Percentiles rank a stretch among this genome's conserved stretches.
phyloP scores from a whole-genome alignment of 129 eudicot genomes.

The Pseudognaphalium luteoalbum region DNA sequence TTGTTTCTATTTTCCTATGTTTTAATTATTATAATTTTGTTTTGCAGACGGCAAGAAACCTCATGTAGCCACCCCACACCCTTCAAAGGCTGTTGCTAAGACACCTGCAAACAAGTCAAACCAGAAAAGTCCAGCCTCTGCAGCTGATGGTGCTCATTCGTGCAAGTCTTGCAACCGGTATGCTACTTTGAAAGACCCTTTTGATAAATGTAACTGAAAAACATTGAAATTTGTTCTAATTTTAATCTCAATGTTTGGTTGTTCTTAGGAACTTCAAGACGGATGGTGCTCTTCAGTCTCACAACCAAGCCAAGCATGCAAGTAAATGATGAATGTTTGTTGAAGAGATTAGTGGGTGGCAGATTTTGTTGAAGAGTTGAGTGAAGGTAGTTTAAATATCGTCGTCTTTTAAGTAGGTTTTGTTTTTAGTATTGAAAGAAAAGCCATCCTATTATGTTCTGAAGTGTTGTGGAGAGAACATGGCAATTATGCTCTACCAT shows the following conservation, averaged over 20 bases:
- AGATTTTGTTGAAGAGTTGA: constrained; percentile 26
- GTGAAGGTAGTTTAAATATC: constrained; percentile 4
- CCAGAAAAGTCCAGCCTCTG: constrained; percentile 62
- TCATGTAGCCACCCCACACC: constrained; percentile 82
- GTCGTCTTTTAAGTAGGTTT: constrained; percentile 5
- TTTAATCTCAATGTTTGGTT: background rate
- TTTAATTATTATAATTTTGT: too few species aligned
- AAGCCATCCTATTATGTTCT: constrained; percentile 18
- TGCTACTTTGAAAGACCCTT: background rate
- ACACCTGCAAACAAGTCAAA: constrained; percentile 57
- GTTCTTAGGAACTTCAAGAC: constrained; percentile 64
- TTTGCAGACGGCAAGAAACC: constrained; percentile 63
- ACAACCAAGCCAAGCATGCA: constrained; percentile 77
- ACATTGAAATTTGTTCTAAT: background rate
- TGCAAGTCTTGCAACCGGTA: constrained; percentile 71
- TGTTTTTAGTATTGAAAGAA: constrained; percentile 8
- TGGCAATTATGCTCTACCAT: constrained; percentile 14
- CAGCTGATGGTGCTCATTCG: constrained; percentile 48
- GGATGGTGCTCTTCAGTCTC: constrained; percentile 66
- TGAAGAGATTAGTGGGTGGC: constrained; percentile 15
- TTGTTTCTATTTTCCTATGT: background rate
- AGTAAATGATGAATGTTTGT: constrained; percentile 30
- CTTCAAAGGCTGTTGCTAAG: constrained; percentile 54
- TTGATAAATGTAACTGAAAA: background rate
- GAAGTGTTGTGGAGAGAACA: background rate